A percentile compares a stretch with the other conserved stretches of the same genome.
phyloP scores from a whole-genome alignment of 2,329 filamentous ascomycete species.

The Microascus cirrosus region DNA sequence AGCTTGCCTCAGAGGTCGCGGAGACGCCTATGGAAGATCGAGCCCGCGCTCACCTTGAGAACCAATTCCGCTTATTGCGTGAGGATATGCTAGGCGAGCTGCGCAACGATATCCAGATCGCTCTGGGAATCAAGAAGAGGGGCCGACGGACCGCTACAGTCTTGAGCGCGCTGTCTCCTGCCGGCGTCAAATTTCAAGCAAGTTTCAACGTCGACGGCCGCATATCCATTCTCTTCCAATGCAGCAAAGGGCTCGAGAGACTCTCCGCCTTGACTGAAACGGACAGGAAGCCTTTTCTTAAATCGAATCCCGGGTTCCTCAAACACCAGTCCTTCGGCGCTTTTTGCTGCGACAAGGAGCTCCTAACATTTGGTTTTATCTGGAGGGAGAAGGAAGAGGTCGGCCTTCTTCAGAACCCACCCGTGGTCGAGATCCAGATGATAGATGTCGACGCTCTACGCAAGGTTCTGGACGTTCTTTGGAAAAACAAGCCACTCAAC shows the following conservation, averaged over 20 bases:
- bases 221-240: slow-evolving; percentile 16
- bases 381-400: slow-evolving; percentile 41
- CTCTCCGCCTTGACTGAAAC: slow-evolving; percentile 17
- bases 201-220: slow-evolving; percentile 7
- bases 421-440: slow-evolving; percentile 41
- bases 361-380: slow-evolving; percentile 50
- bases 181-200: slow-evolving; percentile 22
- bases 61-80: slow-evolving; percentile 59
- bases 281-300: slow-evolving; percentile 31
- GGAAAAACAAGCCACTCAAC: slow-evolving; percentile 13
- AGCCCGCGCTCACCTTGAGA: slow-evolving; percentile 46
- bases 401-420: slow-evolving; percentile 27
- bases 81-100: slow-evolving; percentile 62
- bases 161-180: slow-evolving; percentile 25
- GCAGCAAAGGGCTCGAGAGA: slow-evolving; percentile 30
- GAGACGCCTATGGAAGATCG: slow-evolving; percentile 23
- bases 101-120: slow-evolving; percentile 38
- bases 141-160: slow-evolving; percentile 18
- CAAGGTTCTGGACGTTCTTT: slow-evolving; percentile 32
- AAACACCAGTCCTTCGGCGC: slow-evolving; percentile 52
- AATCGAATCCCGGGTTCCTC: slow-evolving; percentile 35
- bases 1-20: slow-evolving; percentile 26
- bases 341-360: slow-evolving; percentile 34
- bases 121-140: slow-evolving; percentile 12
- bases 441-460: slow-evolving; percentile 29